Evolutionary conservation across 1,284 basidiomycete species (phyloP).

Genomic region (Pseudozyma flocculosa): DNA sequence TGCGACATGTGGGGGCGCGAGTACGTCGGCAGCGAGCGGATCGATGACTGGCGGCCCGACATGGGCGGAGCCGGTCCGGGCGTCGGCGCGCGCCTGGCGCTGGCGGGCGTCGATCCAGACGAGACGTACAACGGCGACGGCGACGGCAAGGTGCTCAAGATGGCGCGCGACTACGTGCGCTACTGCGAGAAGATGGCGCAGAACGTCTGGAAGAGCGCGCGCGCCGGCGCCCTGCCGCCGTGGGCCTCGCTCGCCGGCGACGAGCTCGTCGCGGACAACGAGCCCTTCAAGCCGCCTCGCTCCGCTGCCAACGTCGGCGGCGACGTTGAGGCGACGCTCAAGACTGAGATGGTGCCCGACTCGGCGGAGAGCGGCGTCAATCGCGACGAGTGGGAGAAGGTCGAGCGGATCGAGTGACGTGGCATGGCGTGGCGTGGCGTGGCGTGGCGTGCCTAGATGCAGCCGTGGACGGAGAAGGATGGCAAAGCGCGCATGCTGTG

Average conservation of each 20-base stretch:
- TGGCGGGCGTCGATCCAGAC: constrained; percentile 20
- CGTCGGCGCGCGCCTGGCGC: constrained; percentile 24
- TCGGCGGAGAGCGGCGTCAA: constrained; percentile 11
- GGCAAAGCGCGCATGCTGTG: too few relatives aligned
- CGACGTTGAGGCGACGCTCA: constrained; percentile 10
- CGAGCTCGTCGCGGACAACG: constrained; percentile 22
- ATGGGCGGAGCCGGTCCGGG: constrained; percentile 35
- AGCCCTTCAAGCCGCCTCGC: constrained; percentile 9
- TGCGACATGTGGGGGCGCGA: constrained; percentile 48
- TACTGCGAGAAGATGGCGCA: constrained; percentile 29
- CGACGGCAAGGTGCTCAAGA: constrained; percentile 11
- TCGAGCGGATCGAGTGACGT: constrained; percentile 1
- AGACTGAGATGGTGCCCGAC: constrained; percentile 28
- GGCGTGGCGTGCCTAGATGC: too few relatives aligned
- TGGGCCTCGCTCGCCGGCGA: constrained; percentile 34
- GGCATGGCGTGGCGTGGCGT: too few relatives aligned
- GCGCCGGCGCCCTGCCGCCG: constrained; percentile 35
- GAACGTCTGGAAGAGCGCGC: constrained; percentile 40
- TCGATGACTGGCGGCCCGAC: constrained; percentile 41
- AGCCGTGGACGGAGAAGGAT: too few relatives aligned
- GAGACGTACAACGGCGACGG: constrained; percentile 11
- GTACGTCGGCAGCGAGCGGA: constrained; percentile 43
- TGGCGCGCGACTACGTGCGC: constrained; percentile 35
- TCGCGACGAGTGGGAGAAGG: constrained; percentile 42
- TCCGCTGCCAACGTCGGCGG: constrained; percentile 11